Evolutionary conservation across 495 filamentous ascomycete species (phyloP), one percentile per base, ranked within the genome.

Genomic region (Geoglossum glabrum): DNA sequence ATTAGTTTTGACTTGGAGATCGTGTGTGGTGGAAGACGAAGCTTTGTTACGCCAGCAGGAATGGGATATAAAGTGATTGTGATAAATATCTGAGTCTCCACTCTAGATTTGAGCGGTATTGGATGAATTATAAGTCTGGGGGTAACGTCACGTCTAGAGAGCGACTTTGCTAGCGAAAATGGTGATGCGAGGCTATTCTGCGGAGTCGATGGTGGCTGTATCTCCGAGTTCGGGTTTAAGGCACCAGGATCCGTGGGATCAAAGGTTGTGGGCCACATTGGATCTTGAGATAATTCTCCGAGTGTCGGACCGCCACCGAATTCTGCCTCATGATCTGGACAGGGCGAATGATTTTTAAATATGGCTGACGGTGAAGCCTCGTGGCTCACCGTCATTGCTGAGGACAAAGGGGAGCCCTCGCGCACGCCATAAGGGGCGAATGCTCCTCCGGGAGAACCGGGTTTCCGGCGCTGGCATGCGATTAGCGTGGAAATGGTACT

Each of bases 11-110:
- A 82, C 68, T 95, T 95, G 9, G 88, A 87, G 58, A 97, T 90
- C 0, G 88, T 88, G 65, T 92, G 79, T 1, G 84, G 80, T 17
- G 89, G 90, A 25, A 97, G 74, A 68, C 94, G 88, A 38, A 97
- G 66, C 60, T 80, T 87, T 56, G 79, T 85, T 33, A 89, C 79
- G 21, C 85, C 84, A 2, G 69, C 63, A 1, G 90, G 90, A 51
- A 89, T 69, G 11, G 83, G 79, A 55, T 76, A 79, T 7, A 96
- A 70, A 3, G 81, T 84, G 60, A 96, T 72, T 61, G 78, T 79
- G 60, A 95, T 83, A 1, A 81, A 80, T 59, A 95, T 94, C 65
- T 97, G 90, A 0, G 90, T 97, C 71, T 97, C 90, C 19, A 97
- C 90, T 9, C 90, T 79, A 19, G 90, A 94, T 69, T 96, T 97